These are phyloP conservation scores for Ehretia macrophylla DNA, from an alignment of 257 asterid species.

Conservation along the genomic window DNA sequence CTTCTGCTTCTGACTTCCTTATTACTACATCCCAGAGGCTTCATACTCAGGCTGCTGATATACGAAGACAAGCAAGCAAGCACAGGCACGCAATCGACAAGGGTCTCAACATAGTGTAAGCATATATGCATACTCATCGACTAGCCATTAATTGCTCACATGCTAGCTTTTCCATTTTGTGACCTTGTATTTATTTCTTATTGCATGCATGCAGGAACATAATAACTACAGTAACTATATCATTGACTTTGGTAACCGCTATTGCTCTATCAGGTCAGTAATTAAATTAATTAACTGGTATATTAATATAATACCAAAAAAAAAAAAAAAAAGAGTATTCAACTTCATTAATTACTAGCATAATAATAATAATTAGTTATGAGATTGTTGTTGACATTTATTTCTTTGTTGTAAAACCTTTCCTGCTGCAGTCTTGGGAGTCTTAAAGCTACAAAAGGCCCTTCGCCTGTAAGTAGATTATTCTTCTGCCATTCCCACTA, in stretches of 20 bases:
- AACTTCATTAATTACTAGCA: too few relatives aligned
- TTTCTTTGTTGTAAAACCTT: neutral
- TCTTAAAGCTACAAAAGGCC: conserved; percentile 24
- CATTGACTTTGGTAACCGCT: conserved; percentile 45
- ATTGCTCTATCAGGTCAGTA: conserved; percentile 53
- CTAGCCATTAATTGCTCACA: neutral
- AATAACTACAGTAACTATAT: conserved; percentile 39
- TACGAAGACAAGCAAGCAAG: conserved; percentile 51
- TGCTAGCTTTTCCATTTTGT: too few relatives aligned
- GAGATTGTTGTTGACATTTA: too few relatives aligned
- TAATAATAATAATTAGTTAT: too few relatives aligned
- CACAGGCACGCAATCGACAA: conserved; percentile 46
- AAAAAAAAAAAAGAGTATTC: too few relatives aligned
- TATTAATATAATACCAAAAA: too few relatives aligned
- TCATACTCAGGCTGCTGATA: conserved; percentile 58
- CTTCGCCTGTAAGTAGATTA: conserved; percentile 28
- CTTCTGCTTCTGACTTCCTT: conserved; percentile 42
- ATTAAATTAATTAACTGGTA: neutral
- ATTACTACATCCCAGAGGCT: conserved; percentile 50
- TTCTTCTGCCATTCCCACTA: too few relatives aligned
- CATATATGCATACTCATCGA: neutral
- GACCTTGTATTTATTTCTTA: conserved; percentile 1
- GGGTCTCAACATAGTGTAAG: conserved; percentile 50
- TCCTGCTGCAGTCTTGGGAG: conserved; percentile 35
- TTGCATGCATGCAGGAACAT: conserved; percentile 44